These are phyloP conservation scores for Solanum chilense DNA, from an alignment of 257 asterid genomes.

Conservation along the genomic window DNA sequence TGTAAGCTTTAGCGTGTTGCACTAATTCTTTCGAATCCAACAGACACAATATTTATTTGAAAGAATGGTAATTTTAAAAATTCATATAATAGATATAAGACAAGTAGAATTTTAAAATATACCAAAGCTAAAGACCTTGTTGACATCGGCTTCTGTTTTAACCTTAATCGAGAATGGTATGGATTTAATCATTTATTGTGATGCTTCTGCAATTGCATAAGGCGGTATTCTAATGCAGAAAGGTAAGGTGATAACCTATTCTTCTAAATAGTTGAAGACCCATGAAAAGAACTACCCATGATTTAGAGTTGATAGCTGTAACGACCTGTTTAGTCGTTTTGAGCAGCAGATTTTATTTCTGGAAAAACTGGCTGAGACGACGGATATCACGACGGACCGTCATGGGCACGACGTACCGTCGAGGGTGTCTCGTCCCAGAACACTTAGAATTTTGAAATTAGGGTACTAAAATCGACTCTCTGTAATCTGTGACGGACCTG, in stretches of 20 bases:
- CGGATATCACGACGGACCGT: no score
- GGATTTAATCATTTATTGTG: not conserved
- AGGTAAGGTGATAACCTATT: not conserved
- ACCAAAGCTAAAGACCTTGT: not conserved
- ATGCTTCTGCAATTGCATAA: not conserved
- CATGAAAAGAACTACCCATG: no score
- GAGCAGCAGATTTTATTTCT: no score
- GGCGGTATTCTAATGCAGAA: not conserved
- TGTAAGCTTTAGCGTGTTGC: no score
- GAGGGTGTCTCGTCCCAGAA: no score
- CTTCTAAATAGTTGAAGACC: not conserved
- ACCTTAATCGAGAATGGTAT: not conserved
- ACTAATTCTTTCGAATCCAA: not conserved
- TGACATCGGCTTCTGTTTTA: not conserved
- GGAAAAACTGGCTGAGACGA: no score
- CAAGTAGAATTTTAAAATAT: not conserved
- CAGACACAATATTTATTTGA: not conserved
- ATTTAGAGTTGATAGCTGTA: not conserved
- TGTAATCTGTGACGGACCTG: no score
- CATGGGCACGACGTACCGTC: no score
- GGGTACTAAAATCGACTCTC: no score
- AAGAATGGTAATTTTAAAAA: no score
- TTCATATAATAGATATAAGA: not conserved
- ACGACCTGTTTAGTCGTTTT: no score
- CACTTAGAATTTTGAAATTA: no score